Evolutionary conservation across 2,329 filamentous ascomycete species (phyloP).

Genomic region (Endoconidiophora polonica): DNA sequence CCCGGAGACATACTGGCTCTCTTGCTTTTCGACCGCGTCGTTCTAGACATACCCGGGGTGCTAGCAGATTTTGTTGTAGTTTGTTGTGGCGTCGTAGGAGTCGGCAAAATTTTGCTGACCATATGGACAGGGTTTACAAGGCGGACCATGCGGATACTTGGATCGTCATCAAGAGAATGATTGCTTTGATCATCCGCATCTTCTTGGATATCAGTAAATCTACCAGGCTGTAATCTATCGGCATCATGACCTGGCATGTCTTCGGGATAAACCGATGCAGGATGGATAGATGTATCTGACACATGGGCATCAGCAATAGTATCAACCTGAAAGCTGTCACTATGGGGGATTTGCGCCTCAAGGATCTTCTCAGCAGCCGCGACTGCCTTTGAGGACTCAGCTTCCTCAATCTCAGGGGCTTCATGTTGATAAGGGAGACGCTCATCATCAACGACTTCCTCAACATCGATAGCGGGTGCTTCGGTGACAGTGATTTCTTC

Average conservation of each 20-base stretch:
- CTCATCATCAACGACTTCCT: slow-evolving; percentile 1
- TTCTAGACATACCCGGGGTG: slow-evolving; percentile 5
- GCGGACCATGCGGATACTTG: slow-evolving; percentile 9
- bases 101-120: not conserved
- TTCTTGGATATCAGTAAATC: not conserved
- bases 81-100: not conserved
- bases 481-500: too few relatives aligned
- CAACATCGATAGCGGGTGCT: not conserved
- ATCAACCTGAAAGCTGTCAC: too few relatives aligned
- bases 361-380: not conserved
- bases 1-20: slow-evolving; percentile 9
- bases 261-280: not conserved
- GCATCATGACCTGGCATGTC: not conserved
- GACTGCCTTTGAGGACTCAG: not conserved
- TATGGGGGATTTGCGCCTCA: not conserved
- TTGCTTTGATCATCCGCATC: not conserved
- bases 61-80: not conserved
- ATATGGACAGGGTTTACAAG: not conserved
- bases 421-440: not conserved
- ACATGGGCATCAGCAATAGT: not conserved
- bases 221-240: not conserved
- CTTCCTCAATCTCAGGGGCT: slow-evolving; percentile 1
- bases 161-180: slow-evolving; percentile 5
- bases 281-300: not conserved
- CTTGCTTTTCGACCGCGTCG: slow-evolving; percentile 10